Evolutionary conservation across 108 stramenopile species (phyloP).

Genomic region (Cyclostephanos invisitatus): DNA sequence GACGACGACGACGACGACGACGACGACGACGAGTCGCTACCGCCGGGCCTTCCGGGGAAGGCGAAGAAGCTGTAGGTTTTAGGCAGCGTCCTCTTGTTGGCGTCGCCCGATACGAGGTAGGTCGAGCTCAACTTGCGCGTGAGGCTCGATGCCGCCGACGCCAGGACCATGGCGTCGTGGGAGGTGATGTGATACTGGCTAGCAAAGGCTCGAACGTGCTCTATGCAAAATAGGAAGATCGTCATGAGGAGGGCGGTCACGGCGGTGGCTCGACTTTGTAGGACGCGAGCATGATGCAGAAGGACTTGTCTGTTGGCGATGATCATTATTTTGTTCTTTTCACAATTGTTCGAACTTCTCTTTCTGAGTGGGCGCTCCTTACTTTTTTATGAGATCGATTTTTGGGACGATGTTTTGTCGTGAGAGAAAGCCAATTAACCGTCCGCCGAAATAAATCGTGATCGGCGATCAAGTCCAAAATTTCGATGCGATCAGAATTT

Average conservation of each 20-base stretch:
- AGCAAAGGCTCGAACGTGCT: conserved; percentile 48
- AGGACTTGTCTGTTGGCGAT: conserved; percentile 23
- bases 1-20: conserved; percentile 24
- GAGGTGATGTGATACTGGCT: conserved; percentile 44
- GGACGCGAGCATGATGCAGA: conserved; percentile 25
- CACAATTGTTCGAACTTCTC: neutral
- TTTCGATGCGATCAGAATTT: conserved; percentile 17
- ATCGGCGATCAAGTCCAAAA: neutral
- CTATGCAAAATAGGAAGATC: conserved; percentile 40
- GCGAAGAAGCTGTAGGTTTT: conserved; percentile 15
- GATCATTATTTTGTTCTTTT: conserved; percentile 16
- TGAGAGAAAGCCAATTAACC: neutral
- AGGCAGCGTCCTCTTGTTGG: conserved; percentile 22
- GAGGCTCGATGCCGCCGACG: conserved; percentile 37
- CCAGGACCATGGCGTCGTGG: conserved; percentile 45
- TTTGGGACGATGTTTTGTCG: neutral
- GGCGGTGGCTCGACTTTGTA: conserved; percentile 39
- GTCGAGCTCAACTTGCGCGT: conserved; percentile 29
- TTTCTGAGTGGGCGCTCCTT: neutral
- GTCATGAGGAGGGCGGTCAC: conserved; percentile 50
- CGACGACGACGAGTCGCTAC: conserved; percentile 15
- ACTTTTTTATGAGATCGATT: conserved; percentile 8
- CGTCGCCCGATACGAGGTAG: conserved; percentile 18
- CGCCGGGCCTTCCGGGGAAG: neutral
- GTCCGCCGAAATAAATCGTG: too few species aligned